Evolutionary conservation across 495 filamentous ascomycete species (phyloP), one percentile per base, ranked within the genome.

Genomic region (Hypoxylon fuscum): DNA sequence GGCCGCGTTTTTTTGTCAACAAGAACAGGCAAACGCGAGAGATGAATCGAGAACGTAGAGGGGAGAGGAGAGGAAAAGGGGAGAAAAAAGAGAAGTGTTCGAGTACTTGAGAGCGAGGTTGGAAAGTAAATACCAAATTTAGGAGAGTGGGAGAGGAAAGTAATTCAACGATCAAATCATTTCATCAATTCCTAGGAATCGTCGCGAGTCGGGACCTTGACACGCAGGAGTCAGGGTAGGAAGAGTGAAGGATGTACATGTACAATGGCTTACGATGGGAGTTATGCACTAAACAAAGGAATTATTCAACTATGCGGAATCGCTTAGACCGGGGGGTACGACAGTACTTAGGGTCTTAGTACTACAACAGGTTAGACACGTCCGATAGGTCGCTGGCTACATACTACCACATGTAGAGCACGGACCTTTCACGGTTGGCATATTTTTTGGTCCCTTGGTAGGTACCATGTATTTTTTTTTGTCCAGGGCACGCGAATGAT

Each of bases 121-220:
- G 63, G 63, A 66, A 66, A 66, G 63, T 66, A 66, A 66, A 66
- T 66, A 66, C 55, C 57, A 66, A 58, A 51, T 62, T 62, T 54
- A 61, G 63, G 42, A 37, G 59, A 66, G 48, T 34, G 57, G 57
- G 38, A 59, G 52, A 57, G 35, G 42, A 66, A 53, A 52, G 32
- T 43, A 51, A 55, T 55, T 55, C 46, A 53, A 62, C 51, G 57
- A 66, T 58, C 63, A 62, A 66, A 66, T 66, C 52, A 66, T 57
- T 60, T 66, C 56, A 62, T 62, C 63, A 66, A 58, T 49, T 61
- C 54, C 11, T 52, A 52, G 52, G 34, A 58, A 55, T 59, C 55
- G 44, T 66, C 51, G 51, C 53, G 63, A 66, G 63, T 66, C 63
- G 63, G 52, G 25, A 55, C 51, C 52, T 61, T 51, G 51, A 66